Percentiles rank a stretch among this genome's conserved stretches.
Evolutionary conservation across 345 rosid genomes (phyloP).

Genomic region (Citrus glauca): DNA sequence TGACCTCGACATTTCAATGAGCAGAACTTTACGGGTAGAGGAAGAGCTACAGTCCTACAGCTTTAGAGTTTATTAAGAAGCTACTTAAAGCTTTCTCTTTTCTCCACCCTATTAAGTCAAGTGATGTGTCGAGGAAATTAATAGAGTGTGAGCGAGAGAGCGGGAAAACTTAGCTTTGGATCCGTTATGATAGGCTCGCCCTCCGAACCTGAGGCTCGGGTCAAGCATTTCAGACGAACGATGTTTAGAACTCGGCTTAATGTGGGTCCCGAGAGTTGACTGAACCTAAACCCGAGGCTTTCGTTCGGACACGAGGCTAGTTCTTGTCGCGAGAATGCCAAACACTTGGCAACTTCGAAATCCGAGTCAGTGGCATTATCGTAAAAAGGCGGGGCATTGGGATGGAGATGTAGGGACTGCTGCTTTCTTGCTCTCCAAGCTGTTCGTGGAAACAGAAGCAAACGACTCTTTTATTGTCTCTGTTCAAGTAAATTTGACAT

Average conservation of each 20-base stretch:
- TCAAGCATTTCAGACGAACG: slow-evolving; percentile 13
- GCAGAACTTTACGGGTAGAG: neutral
- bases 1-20: slow-evolving; percentile 9
- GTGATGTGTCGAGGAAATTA: neutral
- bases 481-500: too few relatives aligned
- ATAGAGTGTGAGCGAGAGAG: slow-evolving; percentile 25
- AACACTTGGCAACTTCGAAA: slow-evolving; percentile 23
- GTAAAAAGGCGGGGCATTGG: slow-evolving; percentile 4
- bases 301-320: slow-evolving; percentile 27
- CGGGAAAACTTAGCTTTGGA: slow-evolving; percentile 35
- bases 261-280: slow-evolving; percentile 38
- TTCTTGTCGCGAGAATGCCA: slow-evolving; percentile 1
- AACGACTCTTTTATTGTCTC: too few relatives aligned
- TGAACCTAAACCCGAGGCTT: slow-evolving; percentile 21
- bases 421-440: slow-evolving; percentile 53
- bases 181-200: slow-evolving; percentile 16
- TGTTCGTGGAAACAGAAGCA: neutral
- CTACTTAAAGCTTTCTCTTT: neutral
- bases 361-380: slow-evolving; percentile 26
- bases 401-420: slow-evolving; percentile 10
- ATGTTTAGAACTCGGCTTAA: neutral
- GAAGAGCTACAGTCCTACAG: too few relatives aligned
- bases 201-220: slow-evolving; percentile 34
- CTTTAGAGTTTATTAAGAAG: slow-evolving; percentile 5
- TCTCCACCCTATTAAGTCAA: slow-evolving; percentile 42